Evolutionary conservation across 192 early-diverging fungal species (phyloP), one percentile per base, ranked within the genome.

Genomic region (Thamnidium elegans): DNA sequence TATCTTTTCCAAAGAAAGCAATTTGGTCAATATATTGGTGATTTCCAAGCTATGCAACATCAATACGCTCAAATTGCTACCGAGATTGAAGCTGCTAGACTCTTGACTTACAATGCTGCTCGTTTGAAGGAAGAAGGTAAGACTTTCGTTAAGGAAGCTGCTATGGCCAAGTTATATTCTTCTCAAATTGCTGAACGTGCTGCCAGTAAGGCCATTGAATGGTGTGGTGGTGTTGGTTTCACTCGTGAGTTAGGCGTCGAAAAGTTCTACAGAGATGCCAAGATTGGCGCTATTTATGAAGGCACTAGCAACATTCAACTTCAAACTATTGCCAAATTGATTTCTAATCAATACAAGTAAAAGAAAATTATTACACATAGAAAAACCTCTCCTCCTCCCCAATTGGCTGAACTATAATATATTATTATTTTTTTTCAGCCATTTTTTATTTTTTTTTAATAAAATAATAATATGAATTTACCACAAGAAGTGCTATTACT

Each of bases 181-280:
- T 92, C 90, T 59, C 94, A 97, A 80, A 87, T 99, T 62, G 97
- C 97, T 42, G 94, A 99, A 74, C 64, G 59, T 21, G 84, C 93
- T 31, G 87, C 94, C 7, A 88, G 90, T 14, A 89, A 88, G 71
- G 90, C 93, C 42, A 87, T 99, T 61, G 97, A 99, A 81, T 99
- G 94, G 95, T 84, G 94, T 74, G 97, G 97, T 75, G 97, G 97
- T 60, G 88, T 97, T 63, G 97, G 95, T 9, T 99, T 99, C 86
- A 97, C 95, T 13, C 82, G 94, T 65, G 74, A 69, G 34, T 58
- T 61, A 26, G 66, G 68, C 56, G 76, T 91, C 11, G 97, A 99
- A 76, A 97, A 97, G 81, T 99, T 89, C 81, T 96, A 89, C 81
- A 82, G 97, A 62, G 97, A 99, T 78, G 87, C 87, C 77, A 96